Percentiles rank a stretch among this genome's conserved stretches.
phyloP scores from a whole-genome alignment of 2,329 filamentous ascomycete genomes.

The Fusarium humuli region DNA sequence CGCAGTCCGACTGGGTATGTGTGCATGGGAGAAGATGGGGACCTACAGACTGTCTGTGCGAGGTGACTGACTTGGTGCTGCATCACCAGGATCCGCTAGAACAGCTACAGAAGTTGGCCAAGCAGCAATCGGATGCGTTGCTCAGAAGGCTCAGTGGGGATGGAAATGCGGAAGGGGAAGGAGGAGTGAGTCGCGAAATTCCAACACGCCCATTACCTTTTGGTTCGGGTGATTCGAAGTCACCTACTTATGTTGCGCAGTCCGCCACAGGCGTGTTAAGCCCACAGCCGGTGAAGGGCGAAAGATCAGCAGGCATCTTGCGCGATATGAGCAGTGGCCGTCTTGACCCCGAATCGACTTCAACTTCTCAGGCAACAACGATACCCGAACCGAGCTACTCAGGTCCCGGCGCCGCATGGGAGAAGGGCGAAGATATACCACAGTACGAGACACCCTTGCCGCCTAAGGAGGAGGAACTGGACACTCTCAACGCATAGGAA shows the following conservation, averaged over 20 bases:
- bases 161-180: conserved; percentile 43
- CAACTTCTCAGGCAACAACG: conserved; percentile 30
- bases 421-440: conserved; percentile 60
- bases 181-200: conserved; percentile 56
- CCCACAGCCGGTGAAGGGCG: conserved; percentile 58
- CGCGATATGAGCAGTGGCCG: conserved; percentile 46
- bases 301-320: conserved; percentile 52
- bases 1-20: conserved; percentile 96
- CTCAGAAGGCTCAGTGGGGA: conserved; percentile 62
- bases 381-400: conserved; percentile 61
- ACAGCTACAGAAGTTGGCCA: conserved; percentile 76
- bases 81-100: conserved; percentile 73
- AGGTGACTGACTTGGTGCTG: conserved; percentile 65
- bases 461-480: conserved; percentile 56
- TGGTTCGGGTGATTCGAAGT: conserved; percentile 60
- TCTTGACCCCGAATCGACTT: conserved; percentile 26
- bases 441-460: conserved; percentile 52
- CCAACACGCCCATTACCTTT: conserved; percentile 64
- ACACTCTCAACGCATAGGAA: conserved; percentile 55
- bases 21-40: conserved; percentile 64
- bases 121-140: conserved; percentile 73
- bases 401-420: conserved; percentile 63
- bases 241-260: conserved; percentile 47
- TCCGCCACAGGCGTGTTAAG: conserved; percentile 50
- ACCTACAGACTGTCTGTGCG: conserved; percentile 65